Percentiles rank a stretch among this genome's conserved stretches.
Evolutionary conservation across 768 basidiomycete genomes (phyloP).

Genomic region (Scleroderma bovista): DNA sequence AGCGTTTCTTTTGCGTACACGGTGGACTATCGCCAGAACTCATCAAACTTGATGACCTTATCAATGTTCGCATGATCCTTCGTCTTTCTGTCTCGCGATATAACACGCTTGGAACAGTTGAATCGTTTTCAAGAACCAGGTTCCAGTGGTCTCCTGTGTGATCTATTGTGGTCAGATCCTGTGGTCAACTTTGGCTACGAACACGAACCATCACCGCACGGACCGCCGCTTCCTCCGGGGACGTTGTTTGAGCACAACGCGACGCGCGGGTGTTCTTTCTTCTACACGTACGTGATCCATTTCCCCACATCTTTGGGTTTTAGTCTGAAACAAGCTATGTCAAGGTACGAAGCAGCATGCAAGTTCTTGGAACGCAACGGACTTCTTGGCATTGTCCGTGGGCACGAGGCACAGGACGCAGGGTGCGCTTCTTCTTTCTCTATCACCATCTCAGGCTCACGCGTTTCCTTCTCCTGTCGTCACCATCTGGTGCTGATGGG

Average conservation of each 20-base stretch:
- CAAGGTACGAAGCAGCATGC: constrained; percentile 86
- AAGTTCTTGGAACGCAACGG: constrained; percentile 90
- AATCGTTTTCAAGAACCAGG: constrained; percentile 94
- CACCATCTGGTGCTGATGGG: too few relatives aligned
- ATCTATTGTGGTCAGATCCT: constrained; percentile 95
- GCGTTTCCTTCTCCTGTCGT: not conserved
- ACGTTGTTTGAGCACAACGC: constrained; percentile 73
- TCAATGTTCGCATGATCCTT: constrained; percentile 37
- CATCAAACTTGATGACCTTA: constrained; percentile 69
- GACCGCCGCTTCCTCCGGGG: constrained; percentile 50
- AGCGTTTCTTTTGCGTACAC: constrained; percentile 96
- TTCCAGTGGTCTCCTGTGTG: constrained; percentile 86
- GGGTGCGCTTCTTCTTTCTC: constrained; percentile 49
- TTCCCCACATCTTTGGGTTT: not conserved
- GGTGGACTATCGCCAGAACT: constrained; percentile 92
- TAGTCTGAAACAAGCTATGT: not conserved
- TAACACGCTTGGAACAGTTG: constrained; percentile 45
- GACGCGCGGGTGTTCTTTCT: constrained; percentile 87
- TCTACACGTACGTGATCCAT: constrained; percentile 68
- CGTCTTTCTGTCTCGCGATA: not conserved
- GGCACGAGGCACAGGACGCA: constrained; percentile 96
- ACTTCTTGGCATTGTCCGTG: constrained; percentile 88
- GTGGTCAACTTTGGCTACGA: constrained; percentile 86
- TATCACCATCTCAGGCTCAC: not conserved
- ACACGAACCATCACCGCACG: constrained; percentile 44